Conservation (phyloP, 176 grass and related monocot genomes). For the Cymbopogon citratus region DNA sequence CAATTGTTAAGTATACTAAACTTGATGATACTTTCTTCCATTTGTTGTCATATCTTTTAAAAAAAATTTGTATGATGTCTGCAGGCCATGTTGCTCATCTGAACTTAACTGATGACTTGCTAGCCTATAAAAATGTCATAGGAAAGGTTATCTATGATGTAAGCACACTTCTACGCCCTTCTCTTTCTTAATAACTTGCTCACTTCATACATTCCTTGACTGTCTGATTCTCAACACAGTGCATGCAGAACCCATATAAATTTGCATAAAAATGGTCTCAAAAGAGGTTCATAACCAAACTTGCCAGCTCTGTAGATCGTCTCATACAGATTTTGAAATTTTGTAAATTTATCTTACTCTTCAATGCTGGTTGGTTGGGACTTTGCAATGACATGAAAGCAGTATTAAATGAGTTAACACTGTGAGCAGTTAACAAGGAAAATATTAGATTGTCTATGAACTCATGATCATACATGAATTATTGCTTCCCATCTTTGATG, state of each 20-base stretch:
- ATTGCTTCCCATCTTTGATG: background rate
- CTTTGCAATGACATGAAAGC: conserved; percentile 13
- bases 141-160: conserved; percentile 97
- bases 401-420: background rate
- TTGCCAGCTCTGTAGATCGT: background rate
- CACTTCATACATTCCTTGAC: background rate
- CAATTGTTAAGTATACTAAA: conserved; percentile 74
- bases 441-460: background rate
- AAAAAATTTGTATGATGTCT: conserved; percentile 24
- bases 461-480: background rate
- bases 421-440: background rate
- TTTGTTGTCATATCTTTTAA: conserved; percentile 1
- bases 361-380: background rate
- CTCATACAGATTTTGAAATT: background rate
- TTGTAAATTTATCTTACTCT: background rate
- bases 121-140: conserved; percentile 79
- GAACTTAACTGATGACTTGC: conserved; percentile 77
- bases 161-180: conserved; percentile 20
- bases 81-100: conserved; percentile 99
- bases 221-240: background rate
- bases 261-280: background rate
- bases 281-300: background rate
- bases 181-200: conserved; percentile 5
- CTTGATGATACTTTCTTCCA: background rate
- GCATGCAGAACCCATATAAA: background rate